Evolutionary conservation across 306 rosid species (phyloP).

Genomic region (Quercus glauca): DNA sequence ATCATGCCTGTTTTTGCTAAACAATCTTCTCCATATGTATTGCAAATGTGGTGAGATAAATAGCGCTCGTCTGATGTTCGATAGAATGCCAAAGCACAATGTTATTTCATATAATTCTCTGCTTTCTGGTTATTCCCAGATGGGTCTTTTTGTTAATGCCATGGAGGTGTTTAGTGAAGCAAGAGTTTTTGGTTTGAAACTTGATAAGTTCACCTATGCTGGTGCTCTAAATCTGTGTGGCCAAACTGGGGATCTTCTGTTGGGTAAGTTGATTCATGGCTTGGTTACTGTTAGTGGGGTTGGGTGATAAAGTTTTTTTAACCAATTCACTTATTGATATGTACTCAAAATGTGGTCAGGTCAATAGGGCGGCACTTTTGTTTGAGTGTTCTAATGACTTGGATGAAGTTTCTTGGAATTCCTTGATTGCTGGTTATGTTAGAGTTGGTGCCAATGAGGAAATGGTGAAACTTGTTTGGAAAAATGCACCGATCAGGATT

Average conservation of each 20-base stretch:
- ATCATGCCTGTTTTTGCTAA: constrained; percentile 34
- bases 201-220: constrained; percentile 46
- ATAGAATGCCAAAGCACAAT: constrained; percentile 36
- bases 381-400: constrained; percentile 34
- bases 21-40: constrained; percentile 40
- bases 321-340: constrained; percentile 50
- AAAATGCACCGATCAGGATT: constrained; percentile 47
- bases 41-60: constrained; percentile 16
- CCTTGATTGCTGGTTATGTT: constrained; percentile 51
- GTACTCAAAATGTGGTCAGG: constrained; percentile 48
- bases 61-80: constrained; percentile 28
- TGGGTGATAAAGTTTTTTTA: constrained; percentile 16
- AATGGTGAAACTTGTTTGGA: constrained; percentile 27
- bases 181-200: constrained; percentile 23
- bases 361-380: constrained; percentile 40
- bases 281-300: constrained; percentile 38
- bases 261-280: constrained; percentile 48
- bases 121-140: constrained; percentile 35
- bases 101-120: constrained; percentile 34
- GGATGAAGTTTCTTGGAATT: constrained; percentile 61
- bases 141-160: constrained; percentile 20
- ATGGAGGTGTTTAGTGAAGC: constrained; percentile 33
- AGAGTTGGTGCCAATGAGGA: constrained; percentile 28
- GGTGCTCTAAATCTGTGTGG: constrained; percentile 35
- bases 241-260: constrained; percentile 21